Evolutionary conservation across 1,139 yeast species (phyloP).

Genomic region (Suhomyces yuchorum): DNA sequence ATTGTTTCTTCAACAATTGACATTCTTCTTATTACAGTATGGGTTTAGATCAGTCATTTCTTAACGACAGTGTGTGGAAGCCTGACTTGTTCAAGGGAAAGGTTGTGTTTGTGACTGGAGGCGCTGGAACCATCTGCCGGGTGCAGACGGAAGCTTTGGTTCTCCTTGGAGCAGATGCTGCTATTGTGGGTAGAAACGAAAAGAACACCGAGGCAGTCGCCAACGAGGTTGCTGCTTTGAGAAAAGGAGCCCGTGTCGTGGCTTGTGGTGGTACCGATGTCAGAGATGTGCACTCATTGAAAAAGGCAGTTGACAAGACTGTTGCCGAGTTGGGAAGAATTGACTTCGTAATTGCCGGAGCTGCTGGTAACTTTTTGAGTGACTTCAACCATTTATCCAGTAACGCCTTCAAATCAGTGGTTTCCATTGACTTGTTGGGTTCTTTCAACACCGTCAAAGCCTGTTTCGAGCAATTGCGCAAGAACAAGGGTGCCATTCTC

Average conservation of each 20-base stretch:
- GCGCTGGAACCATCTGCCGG: conserved; percentile 31
- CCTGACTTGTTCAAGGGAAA: conserved; percentile 73
- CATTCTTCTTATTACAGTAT: neutral
- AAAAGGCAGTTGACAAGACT: conserved; percentile 24
- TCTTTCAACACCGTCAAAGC: conserved; percentile 80
- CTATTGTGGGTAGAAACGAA: conserved; percentile 28
- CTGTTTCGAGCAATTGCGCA: conserved; percentile 25
- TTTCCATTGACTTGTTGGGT: conserved; percentile 70
- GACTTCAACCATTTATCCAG: conserved; percentile 31
- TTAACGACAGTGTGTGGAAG: conserved; percentile 43
- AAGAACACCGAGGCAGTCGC: conserved; percentile 52
- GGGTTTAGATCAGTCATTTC: conserved; percentile 28
- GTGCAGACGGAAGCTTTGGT: conserved; percentile 32
- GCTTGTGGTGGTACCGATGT: conserved; percentile 26
- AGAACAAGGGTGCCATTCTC: conserved; percentile 28
- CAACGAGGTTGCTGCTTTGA: conserved; percentile 47
- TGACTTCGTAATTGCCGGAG: conserved; percentile 32
- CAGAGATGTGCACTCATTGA: conserved; percentile 24
- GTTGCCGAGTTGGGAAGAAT: conserved; percentile 29
- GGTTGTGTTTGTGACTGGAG: conserved; percentile 46
- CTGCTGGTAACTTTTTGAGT: conserved; percentile 31
- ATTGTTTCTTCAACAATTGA: neutral
- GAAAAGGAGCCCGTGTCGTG: conserved; percentile 27
- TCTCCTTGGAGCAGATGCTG: conserved; percentile 31
- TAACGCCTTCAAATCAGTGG: conserved; percentile 30